These are phyloP conservation scores for Colletotrichum gigasporum DNA, from an alignment of 2,329 filamentous ascomycete species.

Conservation along the genomic window DNA sequence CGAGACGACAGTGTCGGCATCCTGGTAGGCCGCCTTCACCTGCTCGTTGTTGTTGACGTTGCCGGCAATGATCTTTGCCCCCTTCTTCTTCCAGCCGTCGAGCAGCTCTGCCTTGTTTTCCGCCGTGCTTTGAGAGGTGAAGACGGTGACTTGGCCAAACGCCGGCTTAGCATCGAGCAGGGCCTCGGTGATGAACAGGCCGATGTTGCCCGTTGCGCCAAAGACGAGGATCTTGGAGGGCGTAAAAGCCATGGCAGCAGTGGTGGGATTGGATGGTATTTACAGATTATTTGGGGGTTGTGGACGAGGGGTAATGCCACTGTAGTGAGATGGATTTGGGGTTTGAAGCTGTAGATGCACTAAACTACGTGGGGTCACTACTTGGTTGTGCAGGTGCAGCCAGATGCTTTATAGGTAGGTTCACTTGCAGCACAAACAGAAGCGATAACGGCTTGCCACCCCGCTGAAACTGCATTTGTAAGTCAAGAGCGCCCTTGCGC, in stretches of 20 bases:
- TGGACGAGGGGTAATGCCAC: neutral
- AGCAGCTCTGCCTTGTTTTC: slow-evolving; percentile 35
- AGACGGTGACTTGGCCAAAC: slow-evolving; percentile 46
- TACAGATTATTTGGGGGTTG: neutral
- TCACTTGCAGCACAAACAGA: neutral
- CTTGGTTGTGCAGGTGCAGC: neutral
- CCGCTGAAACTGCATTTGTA: slow-evolving; percentile 24
- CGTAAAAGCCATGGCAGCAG: slow-evolving; percentile 5
- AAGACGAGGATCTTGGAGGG: slow-evolving; percentile 36
- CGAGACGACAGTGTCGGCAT: slow-evolving; percentile 73
- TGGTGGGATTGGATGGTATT: neutral
- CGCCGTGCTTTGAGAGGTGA: slow-evolving; percentile 34
- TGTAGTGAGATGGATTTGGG: too few relatives aligned
- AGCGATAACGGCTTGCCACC: slow-evolving; percentile 19
- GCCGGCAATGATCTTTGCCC: slow-evolving; percentile 38
- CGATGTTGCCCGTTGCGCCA: slow-evolving; percentile 53
- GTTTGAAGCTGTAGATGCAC: neutral
- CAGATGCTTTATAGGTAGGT: slow-evolving; percentile 11
- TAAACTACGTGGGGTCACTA: too few relatives aligned
- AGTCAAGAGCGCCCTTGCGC: slow-evolving; percentile 22
- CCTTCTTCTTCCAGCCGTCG: slow-evolving; percentile 34
- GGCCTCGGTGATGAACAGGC: slow-evolving; percentile 50
- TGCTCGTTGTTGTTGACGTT: slow-evolving; percentile 52
- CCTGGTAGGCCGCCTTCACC: slow-evolving; percentile 62
- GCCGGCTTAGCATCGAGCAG: slow-evolving; percentile 45